phyloP scores from a whole-genome alignment of 2,329 filamentous ascomycete genomes.

The Sporothrix sp. region DNA sequence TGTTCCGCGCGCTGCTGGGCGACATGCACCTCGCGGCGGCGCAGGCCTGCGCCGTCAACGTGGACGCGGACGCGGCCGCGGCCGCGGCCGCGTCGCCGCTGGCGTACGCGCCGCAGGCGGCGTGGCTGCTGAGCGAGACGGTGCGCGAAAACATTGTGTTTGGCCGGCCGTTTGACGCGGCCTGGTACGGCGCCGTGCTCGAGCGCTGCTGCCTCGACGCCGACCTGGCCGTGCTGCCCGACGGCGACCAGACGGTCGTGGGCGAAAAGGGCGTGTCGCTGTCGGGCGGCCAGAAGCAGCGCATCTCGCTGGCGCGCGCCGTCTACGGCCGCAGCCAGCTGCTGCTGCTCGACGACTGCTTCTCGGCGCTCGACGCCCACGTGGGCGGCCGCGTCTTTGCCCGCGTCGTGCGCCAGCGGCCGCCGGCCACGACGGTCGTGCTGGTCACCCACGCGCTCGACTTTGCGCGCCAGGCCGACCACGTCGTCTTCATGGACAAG shows the following conservation, averaged over 20 bases:
- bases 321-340: slow-evolving; percentile 42
- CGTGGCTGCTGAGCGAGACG: slow-evolving; percentile 60
- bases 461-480: slow-evolving; percentile 51
- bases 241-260: slow-evolving; percentile 57
- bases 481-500: slow-evolving; percentile 59
- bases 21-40: slow-evolving; percentile 20
- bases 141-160: slow-evolving; percentile 32
- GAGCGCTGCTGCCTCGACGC: slow-evolving; percentile 76
- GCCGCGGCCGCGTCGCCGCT: slow-evolving; percentile 15
- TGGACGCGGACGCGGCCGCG: slow-evolving; percentile 9
- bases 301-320: slow-evolving; percentile 46
- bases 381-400: slow-evolving; percentile 54
- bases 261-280: slow-evolving; percentile 57
- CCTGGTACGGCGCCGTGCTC: slow-evolving; percentile 73
- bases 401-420: slow-evolving; percentile 36
- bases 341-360: slow-evolving; percentile 49
- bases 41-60: slow-evolving; percentile 14
- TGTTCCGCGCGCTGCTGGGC: slow-evolving; percentile 19
- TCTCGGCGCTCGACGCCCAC: slow-evolving; percentile 48
- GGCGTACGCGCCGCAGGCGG: slow-evolving; percentile 25
- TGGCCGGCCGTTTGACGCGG: slow-evolving; percentile 52
- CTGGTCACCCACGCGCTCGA: slow-evolving; percentile 38
- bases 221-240: slow-evolving; percentile 69
- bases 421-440: slow-evolving; percentile 17
- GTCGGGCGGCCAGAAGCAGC: slow-evolving; percentile 25